Conservation (phyloP, 2,329 filamentous ascomycete genomes). For the Fusarium nematophilum region DNA sequence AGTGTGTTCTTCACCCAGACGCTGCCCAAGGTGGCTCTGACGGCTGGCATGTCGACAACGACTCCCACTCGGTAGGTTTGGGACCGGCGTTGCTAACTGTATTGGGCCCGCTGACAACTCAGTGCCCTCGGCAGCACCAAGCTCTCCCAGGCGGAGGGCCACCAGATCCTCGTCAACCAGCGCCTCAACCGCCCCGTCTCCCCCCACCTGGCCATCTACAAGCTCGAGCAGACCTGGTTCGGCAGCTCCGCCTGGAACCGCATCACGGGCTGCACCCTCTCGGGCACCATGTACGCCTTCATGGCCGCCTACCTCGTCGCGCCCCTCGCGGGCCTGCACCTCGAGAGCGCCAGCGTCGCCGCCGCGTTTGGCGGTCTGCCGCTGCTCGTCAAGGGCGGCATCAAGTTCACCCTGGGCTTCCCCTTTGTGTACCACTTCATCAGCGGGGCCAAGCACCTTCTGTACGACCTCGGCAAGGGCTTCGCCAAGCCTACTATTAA, state of each 20-base stretch:
- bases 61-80: constrained; percentile 60
- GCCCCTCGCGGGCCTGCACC: constrained; percentile 75
- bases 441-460: constrained; percentile 66
- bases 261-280: constrained; percentile 81
- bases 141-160: constrained; percentile 63
- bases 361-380: constrained; percentile 70
- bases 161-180: constrained; percentile 81
- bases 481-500: constrained; percentile 61
- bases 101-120: too few species aligned
- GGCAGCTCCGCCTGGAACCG: constrained; percentile 79
- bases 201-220: constrained; percentile 89
- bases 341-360: constrained; percentile 69
- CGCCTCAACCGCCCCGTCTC: constrained; percentile 84
- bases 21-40: constrained; percentile 59
- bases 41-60: constrained; percentile 54
- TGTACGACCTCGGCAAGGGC: constrained; percentile 63
- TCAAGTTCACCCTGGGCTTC: constrained; percentile 68
- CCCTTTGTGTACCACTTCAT: constrained; percentile 69
- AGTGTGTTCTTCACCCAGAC: constrained; percentile 60
- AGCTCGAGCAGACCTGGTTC: constrained; percentile 87
- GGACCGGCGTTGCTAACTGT: not conserved
- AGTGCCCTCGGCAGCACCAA: constrained; percentile 63
- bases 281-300: constrained; percentile 82
- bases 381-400: constrained; percentile 65
- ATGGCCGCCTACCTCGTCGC: constrained; percentile 83